Evolutionary conservation across 1,139 yeast genomes (phyloP).

Genomic region (Pichia cactophila): DNA sequence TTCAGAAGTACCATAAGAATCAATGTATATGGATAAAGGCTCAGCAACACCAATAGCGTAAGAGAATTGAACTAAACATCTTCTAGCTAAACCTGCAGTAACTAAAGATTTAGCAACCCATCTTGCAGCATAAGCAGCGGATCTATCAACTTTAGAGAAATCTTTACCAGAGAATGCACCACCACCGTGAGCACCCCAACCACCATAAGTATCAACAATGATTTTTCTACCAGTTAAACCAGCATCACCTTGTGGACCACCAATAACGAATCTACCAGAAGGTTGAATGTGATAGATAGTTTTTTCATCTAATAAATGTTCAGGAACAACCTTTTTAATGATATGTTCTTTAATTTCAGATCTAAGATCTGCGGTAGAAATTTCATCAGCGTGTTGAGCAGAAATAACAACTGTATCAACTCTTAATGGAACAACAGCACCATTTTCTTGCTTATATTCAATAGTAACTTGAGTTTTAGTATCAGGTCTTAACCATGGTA

Average conservation of each 20-base stretch:
- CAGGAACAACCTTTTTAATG: conserved; percentile 88
- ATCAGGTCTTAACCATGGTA: conserved; percentile 98
- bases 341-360: conserved; percentile 67
- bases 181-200: conserved; percentile 99
- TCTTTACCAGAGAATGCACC: conserved; percentile 99
- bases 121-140: conserved; percentile 99
- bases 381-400: conserved; percentile 95
- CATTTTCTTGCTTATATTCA: conserved; percentile 88
- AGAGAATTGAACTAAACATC: conserved; percentile 97
- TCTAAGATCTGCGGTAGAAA: conserved; percentile 89
- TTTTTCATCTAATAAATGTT: conserved; percentile 82
- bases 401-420: conserved; percentile 97
- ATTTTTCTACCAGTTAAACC: conserved; percentile 99
- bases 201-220: conserved; percentile 99
- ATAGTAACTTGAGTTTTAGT: conserved; percentile 99
- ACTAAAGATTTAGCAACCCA: conserved; percentile 99
- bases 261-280: conserved; percentile 98
- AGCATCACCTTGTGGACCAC: conserved; percentile 99
- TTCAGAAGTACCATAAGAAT: conserved; percentile 95
- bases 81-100: conserved; percentile 88
- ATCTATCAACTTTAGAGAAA: conserved; percentile 99
- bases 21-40: conserved; percentile 95
- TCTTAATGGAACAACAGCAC: conserved; percentile 92
- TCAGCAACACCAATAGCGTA: conserved; percentile 99
- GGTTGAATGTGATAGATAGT: conserved; percentile 98